Conservation (phyloP, 805 yeast genomes). For the Myxozyma neotropica region DNA sequence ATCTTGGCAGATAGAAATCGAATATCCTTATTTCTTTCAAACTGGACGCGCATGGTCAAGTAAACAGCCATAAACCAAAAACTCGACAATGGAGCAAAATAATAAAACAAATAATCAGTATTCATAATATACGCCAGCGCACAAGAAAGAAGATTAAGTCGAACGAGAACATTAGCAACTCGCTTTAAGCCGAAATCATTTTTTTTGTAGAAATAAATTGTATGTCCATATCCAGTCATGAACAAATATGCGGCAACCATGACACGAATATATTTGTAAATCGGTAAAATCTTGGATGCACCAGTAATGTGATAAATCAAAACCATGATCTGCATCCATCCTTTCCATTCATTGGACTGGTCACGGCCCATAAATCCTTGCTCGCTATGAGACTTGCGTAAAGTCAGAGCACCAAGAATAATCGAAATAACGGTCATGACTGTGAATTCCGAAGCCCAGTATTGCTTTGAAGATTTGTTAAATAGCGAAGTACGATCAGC, state of each 20-base stretch:
- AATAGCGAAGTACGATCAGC: conserved; percentile 36
- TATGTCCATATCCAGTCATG: conserved; percentile 38
- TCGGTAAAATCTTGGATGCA: conserved; percentile 36
- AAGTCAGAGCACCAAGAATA: conserved; percentile 14
- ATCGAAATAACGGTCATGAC: conserved; percentile 17
- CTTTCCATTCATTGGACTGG: conserved; percentile 38
- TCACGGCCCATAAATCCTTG: conserved; percentile 37
- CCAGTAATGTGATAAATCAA: conserved; percentile 38
- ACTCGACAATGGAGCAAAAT: conserved; percentile 37
- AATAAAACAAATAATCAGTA: conserved; percentile 37
- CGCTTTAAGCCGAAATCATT: conserved; percentile 35
- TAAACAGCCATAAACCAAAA: conserved; percentile 37
- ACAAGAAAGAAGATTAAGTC: conserved; percentile 34
- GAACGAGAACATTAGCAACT: conserved; percentile 35
- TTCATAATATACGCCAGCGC: conserved; percentile 37
- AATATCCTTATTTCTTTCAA: conserved; percentile 27
- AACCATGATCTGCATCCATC: conserved; percentile 38
- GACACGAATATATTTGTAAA: conserved; percentile 36
- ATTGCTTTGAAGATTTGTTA: conserved; percentile 34
- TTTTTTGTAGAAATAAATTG: conserved; percentile 35
- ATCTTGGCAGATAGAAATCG: conserved; percentile 31
- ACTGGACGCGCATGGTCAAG: conserved; percentile 31
- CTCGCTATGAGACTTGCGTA: conserved; percentile 25
- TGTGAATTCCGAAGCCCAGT: conserved; percentile 22
- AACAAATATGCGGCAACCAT: conserved; percentile 38